These are phyloP conservation scores for Leccinum variicolor DNA, from an alignment of 768 basidiomycete genomes.

Conservation along the genomic window DNA sequence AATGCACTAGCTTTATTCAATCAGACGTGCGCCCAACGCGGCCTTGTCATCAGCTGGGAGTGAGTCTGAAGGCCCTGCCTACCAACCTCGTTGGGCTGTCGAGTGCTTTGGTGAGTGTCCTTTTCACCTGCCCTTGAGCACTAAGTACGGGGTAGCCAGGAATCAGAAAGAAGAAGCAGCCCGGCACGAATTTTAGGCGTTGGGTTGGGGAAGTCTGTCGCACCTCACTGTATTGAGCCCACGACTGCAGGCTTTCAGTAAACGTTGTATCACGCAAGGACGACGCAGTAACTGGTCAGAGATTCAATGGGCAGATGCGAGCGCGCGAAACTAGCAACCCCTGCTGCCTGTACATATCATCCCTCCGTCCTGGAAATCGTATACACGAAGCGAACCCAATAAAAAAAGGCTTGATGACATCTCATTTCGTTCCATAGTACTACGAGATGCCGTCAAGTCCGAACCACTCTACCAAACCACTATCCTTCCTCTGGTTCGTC, in stretches of 20 bases:
- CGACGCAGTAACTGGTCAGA: too few relatives aligned
- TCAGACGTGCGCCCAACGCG: slow-evolving; percentile 49
- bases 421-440: too few relatives aligned
- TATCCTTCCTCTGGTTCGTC: slow-evolving; percentile 23
- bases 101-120: slow-evolving; percentile 45
- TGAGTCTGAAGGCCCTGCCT: slow-evolving; percentile 47
- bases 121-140: not conserved
- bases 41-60: slow-evolving; percentile 42
- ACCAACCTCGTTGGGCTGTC: slow-evolving; percentile 56
- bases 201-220: slow-evolving; percentile 47
- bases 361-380: too few relatives aligned
- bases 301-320: too few relatives aligned
- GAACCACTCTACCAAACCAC: not conserved
- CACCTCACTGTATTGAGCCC: not conserved
- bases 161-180: slow-evolving; percentile 67
- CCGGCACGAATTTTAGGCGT: slow-evolving; percentile 46
- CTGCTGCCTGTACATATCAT: too few relatives aligned
- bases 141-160: slow-evolving; percentile 43
- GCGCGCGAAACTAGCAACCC: too few relatives aligned
- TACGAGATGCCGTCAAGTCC: too few relatives aligned
- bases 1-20: slow-evolving; percentile 48
- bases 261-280: not conserved
- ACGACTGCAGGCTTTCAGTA: slow-evolving; percentile 14
- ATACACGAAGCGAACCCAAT: too few relatives aligned
- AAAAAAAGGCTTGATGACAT: too few relatives aligned